Percentiles rank a stretch among this genome's conserved stretches.
Evolutionary conservation across 306 rosid species (phyloP).

Genomic region (Prunus fruticosa): DNA sequence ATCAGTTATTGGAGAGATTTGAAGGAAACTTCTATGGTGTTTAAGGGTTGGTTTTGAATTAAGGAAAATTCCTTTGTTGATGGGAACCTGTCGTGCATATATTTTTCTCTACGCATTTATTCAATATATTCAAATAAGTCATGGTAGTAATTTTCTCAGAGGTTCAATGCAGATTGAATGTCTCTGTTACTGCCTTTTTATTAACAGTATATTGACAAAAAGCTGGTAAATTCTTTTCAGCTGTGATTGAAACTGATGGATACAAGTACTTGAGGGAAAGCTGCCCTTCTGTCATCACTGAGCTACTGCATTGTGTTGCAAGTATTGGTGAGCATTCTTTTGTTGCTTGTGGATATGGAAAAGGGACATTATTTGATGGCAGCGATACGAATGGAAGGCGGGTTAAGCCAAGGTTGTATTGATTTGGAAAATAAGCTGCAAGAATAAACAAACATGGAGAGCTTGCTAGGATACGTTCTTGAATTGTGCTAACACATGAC

Average conservation of each 20-base stretch:
- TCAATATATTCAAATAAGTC: neutral
- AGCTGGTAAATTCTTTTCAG: slow-evolving; percentile 37
- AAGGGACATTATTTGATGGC: slow-evolving; percentile 45
- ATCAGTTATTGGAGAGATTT: neutral
- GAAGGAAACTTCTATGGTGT: neutral
- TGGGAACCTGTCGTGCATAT: neutral
- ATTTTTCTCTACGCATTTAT: neutral
- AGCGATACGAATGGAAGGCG: slow-evolving; percentile 77
- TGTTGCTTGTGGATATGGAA: slow-evolving; percentile 31
- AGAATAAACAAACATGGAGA: neutral
- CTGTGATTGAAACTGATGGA: slow-evolving; percentile 92
- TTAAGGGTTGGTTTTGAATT: neutral
- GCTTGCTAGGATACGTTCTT: slow-evolving; percentile 21
- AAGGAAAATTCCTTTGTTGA: neutral
- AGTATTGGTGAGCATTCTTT: slow-evolving; percentile 48
- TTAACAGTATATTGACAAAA: neutral
- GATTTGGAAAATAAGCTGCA: slow-evolving; percentile 18
- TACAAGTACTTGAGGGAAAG: slow-evolving; percentile 71
- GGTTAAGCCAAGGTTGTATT: slow-evolving; percentile 65
- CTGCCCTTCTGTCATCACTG: slow-evolving; percentile 69
- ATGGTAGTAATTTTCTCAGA: neutral
- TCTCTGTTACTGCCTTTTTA: neutral
- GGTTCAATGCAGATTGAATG: neutral
- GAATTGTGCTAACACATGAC: slow-evolving; percentile 22
- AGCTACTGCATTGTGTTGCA: slow-evolving; percentile 51